Evolutionary conservation across 495 filamentous ascomycete species (phyloP).

Genomic region (Xylaria sp.): DNA sequence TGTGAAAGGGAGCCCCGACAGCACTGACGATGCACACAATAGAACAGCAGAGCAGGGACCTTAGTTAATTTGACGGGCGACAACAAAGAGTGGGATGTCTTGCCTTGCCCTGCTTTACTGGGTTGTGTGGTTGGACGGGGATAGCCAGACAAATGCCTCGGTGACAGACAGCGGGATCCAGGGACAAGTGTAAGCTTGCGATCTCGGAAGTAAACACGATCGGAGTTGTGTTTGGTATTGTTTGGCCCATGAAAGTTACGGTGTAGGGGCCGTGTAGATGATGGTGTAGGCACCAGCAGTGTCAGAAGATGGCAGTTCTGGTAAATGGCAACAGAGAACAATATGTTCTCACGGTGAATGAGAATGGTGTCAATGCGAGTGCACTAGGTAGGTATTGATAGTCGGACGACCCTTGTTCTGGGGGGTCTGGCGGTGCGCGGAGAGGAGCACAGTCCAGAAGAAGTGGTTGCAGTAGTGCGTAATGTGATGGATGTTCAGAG

Average conservation of each 20-base stretch:
- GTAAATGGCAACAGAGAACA: neutral
- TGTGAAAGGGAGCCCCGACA: neutral
- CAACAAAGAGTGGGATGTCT: neutral
- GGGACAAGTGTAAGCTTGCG: slow-evolving; percentile 3
- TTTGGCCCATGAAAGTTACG: slow-evolving; percentile 11
- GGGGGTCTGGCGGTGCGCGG: slow-evolving; percentile 2
- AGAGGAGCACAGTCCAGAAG: slow-evolving; percentile 2
- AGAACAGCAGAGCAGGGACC: neutral
- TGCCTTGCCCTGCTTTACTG: slow-evolving; percentile 25
- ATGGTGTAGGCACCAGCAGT: slow-evolving; percentile 3
- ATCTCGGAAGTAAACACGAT: slow-evolving; percentile 5
- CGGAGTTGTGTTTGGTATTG: neutral
- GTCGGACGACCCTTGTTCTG: slow-evolving; percentile 16
- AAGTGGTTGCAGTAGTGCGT: slow-evolving; percentile 27
- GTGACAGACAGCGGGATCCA: neutral
- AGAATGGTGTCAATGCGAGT: neutral
- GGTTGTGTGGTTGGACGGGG: slow-evolving; percentile 17
- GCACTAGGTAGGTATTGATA: slow-evolving; percentile 3
- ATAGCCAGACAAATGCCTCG: neutral
- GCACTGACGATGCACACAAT: neutral
- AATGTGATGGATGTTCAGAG: slow-evolving; percentile 16
- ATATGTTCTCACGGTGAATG: slow-evolving; percentile 2
- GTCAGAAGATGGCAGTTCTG: neutral
- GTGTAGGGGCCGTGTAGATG: slow-evolving; percentile 8
- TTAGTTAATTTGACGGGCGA: neutral